phyloP scores from a whole-genome alignment of 768 basidiomycete species.

The Psilocybe subaeruginosa region DNA sequence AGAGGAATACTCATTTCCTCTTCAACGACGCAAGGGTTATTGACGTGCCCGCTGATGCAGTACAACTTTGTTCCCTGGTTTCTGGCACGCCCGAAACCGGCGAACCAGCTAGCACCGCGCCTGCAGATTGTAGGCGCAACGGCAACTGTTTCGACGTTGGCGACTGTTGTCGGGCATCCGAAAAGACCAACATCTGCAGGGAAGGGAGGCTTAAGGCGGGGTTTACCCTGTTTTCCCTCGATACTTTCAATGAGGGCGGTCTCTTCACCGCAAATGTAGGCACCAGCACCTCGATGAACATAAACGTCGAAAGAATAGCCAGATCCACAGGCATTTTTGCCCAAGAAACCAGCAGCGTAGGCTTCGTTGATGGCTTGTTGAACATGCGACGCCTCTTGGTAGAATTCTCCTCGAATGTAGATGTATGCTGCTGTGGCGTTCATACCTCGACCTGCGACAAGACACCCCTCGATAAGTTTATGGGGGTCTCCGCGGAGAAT shows the following conservation, averaged over 20 bases:
- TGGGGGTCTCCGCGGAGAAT: slow-evolving; percentile 98
- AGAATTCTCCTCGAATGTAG: slow-evolving; percentile 98
- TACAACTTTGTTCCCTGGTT: slow-evolving; percentile 98
- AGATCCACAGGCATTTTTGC: slow-evolving; percentile 88
- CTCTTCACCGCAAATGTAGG: slow-evolving; percentile 99
- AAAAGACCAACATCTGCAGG: slow-evolving; percentile 98
- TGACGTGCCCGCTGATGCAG: slow-evolving; percentile 97
- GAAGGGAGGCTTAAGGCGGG: slow-evolving; percentile 97
- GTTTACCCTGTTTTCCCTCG: slow-evolving; percentile 99
- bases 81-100: slow-evolving; percentile 85
- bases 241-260: slow-evolving; percentile 96
- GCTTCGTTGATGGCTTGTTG: slow-evolving; percentile 97
- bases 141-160: slow-evolving; percentile 98
- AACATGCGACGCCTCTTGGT: slow-evolving; percentile 91
- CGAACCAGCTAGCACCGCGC: slow-evolving; percentile 89
- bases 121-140: slow-evolving; percentile 97
- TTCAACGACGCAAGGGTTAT: slow-evolving; percentile 97
- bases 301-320: slow-evolving; percentile 98
- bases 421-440: slow-evolving; percentile 99
- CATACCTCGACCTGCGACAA: slow-evolving; percentile 96
- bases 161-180: slow-evolving; percentile 96
- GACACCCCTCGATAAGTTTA: slow-evolving; percentile 96
- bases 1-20: slow-evolving; percentile 99
- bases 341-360: slow-evolving; percentile 86
- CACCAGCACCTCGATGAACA: slow-evolving; percentile 97